Evolutionary conservation across 352 stramenopile species (phyloP), one percentile per base, ranked within the genome.

Genomic region (Phytophthora podocarpi): DNA sequence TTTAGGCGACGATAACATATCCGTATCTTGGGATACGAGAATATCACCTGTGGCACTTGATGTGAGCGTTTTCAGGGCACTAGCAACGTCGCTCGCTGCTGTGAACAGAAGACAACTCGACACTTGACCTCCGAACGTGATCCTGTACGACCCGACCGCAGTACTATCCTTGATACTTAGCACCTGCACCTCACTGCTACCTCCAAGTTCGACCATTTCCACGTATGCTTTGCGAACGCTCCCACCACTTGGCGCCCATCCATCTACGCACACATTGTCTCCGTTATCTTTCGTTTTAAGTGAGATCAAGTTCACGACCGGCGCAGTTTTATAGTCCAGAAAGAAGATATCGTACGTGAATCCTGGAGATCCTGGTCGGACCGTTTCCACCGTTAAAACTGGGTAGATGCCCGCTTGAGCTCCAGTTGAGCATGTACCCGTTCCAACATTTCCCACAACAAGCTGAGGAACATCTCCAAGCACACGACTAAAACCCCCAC

Each of bases 321-420:
- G n/a, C 5, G 58, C 40, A 1, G 40, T 20, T 20, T 34, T 52
- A 27, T 74, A 87, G 9, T 76, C 59, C 26, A 93, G 59, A 46
- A 92, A 95, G 51, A 70, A 93, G 2, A 95, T 78, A 36, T 95
- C 82, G 56, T 95, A 95, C 3, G 57, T 72, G 40, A 77, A 95
- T 4, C 75, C 80, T 2, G 81, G 53, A 4, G 61, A 43, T 3
- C 85, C 85, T 37, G 85, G 48, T 7, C 82, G 71, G 15, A 91
- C 70, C 0, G 82, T 95, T 61, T 95, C 80, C 2, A 91, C 58
- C 4, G 87, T 82, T 12, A 95, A 51, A 9, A 75, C 75, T 13
- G 83, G 84, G n/a, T n/a, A n/a, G n/a, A n/a, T 81, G 74, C 0
- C 82, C 80, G 16, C 75, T 56, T n/a, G 73, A 64, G n/a, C n/a